Conservation (phyloP, 176 grass and related monocot species). For the Thalia dealbata region DNA sequence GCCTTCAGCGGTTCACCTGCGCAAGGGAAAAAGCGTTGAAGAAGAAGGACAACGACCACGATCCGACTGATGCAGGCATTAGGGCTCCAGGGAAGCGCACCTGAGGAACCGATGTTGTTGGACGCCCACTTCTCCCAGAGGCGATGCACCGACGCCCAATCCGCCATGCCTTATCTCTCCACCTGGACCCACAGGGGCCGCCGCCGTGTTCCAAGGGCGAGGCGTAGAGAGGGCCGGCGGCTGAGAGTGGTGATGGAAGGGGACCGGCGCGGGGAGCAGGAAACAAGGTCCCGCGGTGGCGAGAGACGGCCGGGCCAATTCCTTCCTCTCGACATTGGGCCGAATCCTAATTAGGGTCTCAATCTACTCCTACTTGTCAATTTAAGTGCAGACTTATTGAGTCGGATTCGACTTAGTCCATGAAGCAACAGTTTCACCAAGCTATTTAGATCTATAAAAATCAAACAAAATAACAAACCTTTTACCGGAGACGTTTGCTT, state of each 20-base stretch:
- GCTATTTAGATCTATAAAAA: too few species aligned
- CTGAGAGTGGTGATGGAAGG: neutral
- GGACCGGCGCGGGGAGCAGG: neutral
- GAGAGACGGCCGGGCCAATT: too few species aligned
- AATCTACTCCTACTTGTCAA: too few species aligned
- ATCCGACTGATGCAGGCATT: neutral
- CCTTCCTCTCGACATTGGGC: too few species aligned
- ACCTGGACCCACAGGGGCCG: too few species aligned
- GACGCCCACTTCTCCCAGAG: slow-evolving; percentile 77
- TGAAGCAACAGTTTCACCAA: too few species aligned
- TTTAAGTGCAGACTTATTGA: too few species aligned
- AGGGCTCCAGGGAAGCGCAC: slow-evolving; percentile 14
- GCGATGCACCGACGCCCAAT: slow-evolving; percentile 53
- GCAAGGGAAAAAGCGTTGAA: neutral
- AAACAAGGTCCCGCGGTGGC: neutral
- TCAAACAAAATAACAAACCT: too few species aligned
- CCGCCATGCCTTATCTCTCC: slow-evolving; percentile 30
- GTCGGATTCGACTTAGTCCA: too few species aligned
- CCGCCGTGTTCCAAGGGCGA: neutral
- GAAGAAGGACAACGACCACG: neutral
- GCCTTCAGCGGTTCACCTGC: slow-evolving; percentile 58
- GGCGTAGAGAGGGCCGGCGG: neutral
- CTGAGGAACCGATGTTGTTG: slow-evolving; percentile 48
- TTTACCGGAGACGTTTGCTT: too few species aligned
- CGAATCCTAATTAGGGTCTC: too few species aligned